phyloP scores from a whole-genome alignment of 1,284 basidiomycete species.

The Malassezia obtusa region DNA sequence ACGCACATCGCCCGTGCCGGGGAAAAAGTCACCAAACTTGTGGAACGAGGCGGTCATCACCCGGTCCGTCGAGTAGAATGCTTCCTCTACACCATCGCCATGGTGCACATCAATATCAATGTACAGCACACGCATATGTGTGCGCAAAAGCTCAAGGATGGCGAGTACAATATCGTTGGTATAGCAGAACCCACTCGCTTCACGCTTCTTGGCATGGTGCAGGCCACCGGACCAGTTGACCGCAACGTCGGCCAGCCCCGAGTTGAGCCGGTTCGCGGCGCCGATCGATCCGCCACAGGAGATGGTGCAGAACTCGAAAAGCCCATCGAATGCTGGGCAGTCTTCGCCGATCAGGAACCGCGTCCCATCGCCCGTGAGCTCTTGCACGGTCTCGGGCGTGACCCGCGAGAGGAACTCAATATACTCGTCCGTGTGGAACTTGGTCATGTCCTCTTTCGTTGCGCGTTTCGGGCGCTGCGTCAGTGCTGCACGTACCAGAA shows the following conservation, averaged over 20 bases:
- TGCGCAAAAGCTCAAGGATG: conserved; percentile 50
- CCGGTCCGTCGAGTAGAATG: conserved; percentile 91
- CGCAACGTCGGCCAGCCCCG: conserved; percentile 75
- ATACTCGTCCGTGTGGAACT: conserved; percentile 97
- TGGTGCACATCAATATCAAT: conserved; percentile 98
- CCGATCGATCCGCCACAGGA: conserved; percentile 77
- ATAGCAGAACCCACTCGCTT: conserved; percentile 94
- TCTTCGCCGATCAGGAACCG: conserved; percentile 62
- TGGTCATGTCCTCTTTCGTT: conserved; percentile 69
- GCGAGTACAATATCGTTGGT: conserved; percentile 63
- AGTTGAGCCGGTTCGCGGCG: conserved; percentile 70
- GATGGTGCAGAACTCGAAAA: conserved; percentile 94
- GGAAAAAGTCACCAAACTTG: conserved; percentile 88
- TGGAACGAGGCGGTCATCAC: conserved; percentile 96
- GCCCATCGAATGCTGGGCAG: conserved; percentile 88
- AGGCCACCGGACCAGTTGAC: conserved; percentile 97
- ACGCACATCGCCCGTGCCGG: conserved; percentile 62
- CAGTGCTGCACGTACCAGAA: conserved; percentile 57
- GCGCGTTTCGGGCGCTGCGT: conserved; percentile 68
- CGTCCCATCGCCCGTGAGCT: conserved; percentile 64
- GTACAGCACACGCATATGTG: conserved; percentile 77
- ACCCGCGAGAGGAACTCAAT: conserved; percentile 79
- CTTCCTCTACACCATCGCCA: conserved; percentile 96
- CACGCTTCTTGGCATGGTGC: conserved; percentile 94
- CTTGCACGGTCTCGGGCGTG: conserved; percentile 55